Evolutionary conservation across 257 asterid species (phyloP).

Genomic region (Solanum commersonii): DNA sequence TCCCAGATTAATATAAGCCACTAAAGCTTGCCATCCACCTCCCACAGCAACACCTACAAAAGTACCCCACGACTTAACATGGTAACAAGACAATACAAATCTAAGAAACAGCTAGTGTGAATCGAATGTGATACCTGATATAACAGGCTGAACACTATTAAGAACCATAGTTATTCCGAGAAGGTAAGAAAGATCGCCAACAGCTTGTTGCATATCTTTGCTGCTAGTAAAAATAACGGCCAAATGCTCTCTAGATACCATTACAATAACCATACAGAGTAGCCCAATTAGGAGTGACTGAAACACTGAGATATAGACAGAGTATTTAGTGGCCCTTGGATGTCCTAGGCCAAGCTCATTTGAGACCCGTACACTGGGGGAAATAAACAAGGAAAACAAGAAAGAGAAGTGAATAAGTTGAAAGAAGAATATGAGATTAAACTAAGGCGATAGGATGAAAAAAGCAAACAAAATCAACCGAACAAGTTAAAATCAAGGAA

Average conservation of each 20-base stretch:
- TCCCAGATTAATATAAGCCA: slow-evolving; percentile 72
- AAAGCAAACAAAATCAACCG: not conserved
- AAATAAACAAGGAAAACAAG: not conserved
- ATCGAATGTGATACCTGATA: slow-evolving; percentile 38
- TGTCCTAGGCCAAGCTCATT: slow-evolving; percentile 68
- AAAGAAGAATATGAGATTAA: not conserved
- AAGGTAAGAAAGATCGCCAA: slow-evolving; percentile 48
- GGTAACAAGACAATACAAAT: not conserved
- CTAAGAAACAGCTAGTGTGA: not conserved
- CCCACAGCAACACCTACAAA: slow-evolving; percentile 70
- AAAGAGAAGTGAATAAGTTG: not conserved
- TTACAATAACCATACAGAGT: slow-evolving; percentile 45
- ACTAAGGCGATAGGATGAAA: not conserved
- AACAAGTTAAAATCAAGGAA: not conserved
- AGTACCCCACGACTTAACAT: not conserved
- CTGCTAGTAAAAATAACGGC: slow-evolving; percentile 51
- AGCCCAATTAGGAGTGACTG: slow-evolving; percentile 60
- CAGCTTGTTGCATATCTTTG: slow-evolving; percentile 55
- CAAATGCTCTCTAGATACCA: slow-evolving; percentile 38
- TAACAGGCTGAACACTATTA: slow-evolving; percentile 21
- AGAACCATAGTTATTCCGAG: slow-evolving; percentile 71
- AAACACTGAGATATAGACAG: slow-evolving; percentile 39
- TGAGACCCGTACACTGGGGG: slow-evolving; percentile 62
- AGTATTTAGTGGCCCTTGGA: slow-evolving; percentile 64
- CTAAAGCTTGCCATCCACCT: slow-evolving; percentile 84